Evolutionary conservation across 2,329 filamentous ascomycete genomes (phyloP), one percentile per base, ranked within the genome.

Genomic region (Trichoderma sp.): DNA sequence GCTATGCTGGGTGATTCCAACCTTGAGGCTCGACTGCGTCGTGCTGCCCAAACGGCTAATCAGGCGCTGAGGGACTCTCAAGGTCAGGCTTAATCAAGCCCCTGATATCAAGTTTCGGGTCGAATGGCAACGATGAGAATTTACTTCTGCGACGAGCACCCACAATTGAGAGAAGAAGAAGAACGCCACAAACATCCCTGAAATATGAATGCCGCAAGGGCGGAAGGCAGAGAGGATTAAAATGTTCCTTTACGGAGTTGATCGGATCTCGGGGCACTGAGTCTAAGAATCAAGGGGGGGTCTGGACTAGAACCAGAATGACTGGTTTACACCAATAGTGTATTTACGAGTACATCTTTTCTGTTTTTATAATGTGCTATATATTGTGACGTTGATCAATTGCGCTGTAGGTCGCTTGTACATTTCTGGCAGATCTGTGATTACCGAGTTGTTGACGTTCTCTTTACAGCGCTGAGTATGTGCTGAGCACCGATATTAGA

Each of bases 1-100:
- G 88, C 93, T 74, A 97, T 97, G 91, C 91, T 97, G 72, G 93
- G 93, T 70, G 92, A 97, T 80, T 91, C 93, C 76, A 97, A 96
- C 83, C 88, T 97, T 6, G 94, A 97, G 81, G 90, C 92, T n/a
- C 90, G 94, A 72, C 89, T 97, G 68, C 91, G 94, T 78, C 88
- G 91, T 70, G 93, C 94, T 71, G 93, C 93, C 15, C 88, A 91
- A 78, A 87, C 91, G 72, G 91, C 92, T 47, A 88, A 90, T 64
- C 76, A 87, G 84, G 84, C 85, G 74, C 76, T 86, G 15, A 81
- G 79, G 71, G 70, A 72, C 17, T 73, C 75, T 7, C 77, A 81
- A 23, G 72, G 68, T 53, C 74, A 76, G 34, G 75, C 71, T 12
- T 74, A 53, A 23, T 23, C 47, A 13, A 23, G 5, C 39, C 17